These are phyloP conservation scores for Geoglossum glabrum DNA, from an alignment of 495 filamentous ascomycete genomes.

Conservation along the genomic window DNA sequence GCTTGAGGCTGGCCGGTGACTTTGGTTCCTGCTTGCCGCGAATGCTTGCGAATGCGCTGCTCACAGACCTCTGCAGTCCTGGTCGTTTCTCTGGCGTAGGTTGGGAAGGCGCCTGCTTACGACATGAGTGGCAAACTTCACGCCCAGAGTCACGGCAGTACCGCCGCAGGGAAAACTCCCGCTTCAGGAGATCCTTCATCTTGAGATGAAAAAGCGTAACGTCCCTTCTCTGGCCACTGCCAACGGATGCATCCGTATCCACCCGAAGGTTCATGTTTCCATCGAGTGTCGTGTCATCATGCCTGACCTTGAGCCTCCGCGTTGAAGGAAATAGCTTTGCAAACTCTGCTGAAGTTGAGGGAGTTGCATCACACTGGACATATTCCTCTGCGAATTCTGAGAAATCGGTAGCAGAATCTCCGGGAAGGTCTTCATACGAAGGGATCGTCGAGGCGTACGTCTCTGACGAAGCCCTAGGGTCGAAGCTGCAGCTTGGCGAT, in stretches of 20 bases:
- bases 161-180: conserved; percentile 77
- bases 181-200: conserved; percentile 76
- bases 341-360: conserved; percentile 69
- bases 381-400: conserved; percentile 40
- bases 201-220: conserved; percentile 85
- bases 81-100: conserved; percentile 28
- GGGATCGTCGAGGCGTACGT: conserved; percentile 60
- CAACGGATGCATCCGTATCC: conserved; percentile 46
- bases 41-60: conserved; percentile 50
- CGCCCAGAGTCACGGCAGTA: conserved; percentile 88
- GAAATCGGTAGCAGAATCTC: conserved; percentile 34
- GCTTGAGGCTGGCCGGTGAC: conserved; percentile 24
- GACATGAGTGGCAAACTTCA: conserved; percentile 72
- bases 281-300: conserved; percentile 80
- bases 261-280: conserved; percentile 96
- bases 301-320: conserved; percentile 59
- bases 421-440: conserved; percentile 38
- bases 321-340: conserved; percentile 72
- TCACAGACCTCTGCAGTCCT: conserved; percentile 49
- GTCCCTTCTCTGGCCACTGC: conserved; percentile 36
- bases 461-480: conserved; percentile 46
- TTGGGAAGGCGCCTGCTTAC: conserved; percentile 35
- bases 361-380: conserved; percentile 39
- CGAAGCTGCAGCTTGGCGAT: conserved; percentile 26
- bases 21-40: conserved; percentile 34